These are phyloP conservation scores for Talaromyces amestolkiae DNA, from an alignment of 2,329 filamentous ascomycete genomes.

Conservation along the genomic window DNA sequence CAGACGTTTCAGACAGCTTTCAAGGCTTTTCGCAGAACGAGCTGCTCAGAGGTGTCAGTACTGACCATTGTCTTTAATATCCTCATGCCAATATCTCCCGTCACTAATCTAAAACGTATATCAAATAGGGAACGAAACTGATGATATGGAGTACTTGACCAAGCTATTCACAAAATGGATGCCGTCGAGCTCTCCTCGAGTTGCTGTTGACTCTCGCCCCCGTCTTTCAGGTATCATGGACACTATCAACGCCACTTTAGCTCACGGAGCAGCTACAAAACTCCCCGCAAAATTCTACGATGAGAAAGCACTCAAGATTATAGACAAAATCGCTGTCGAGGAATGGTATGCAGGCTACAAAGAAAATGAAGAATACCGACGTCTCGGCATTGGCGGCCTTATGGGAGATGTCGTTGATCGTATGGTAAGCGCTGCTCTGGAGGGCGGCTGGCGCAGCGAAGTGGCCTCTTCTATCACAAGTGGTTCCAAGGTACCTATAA, in stretches of 20 bases:
- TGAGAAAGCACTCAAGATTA: conserved; percentile 63
- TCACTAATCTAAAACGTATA: not conserved
- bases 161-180: conserved; percentile 79
- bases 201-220: conserved; percentile 81
- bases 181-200: conserved; percentile 64
- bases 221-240: conserved; percentile 90
- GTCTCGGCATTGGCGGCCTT: conserved; percentile 78
- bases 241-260: conserved; percentile 82
- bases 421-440: conserved; percentile 65
- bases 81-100: not conserved
- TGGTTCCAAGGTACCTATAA: conserved; percentile 50
- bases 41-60: conserved; percentile 63
- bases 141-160: conserved; percentile 82
- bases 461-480: conserved; percentile 53
- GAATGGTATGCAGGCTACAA: conserved; percentile 91
- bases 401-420: conserved; percentile 78
- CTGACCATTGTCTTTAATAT: not conserved
- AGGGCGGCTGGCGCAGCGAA: conserved; percentile 52
- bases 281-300: conserved; percentile 89
- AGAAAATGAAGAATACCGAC: conserved; percentile 83
- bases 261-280: conserved; percentile 75
- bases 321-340: conserved; percentile 73
- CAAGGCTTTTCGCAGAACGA: conserved; percentile 68
- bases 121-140: conserved; percentile 60
- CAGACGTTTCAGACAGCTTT: conserved; percentile 67